Conservation (phyloP, 805 yeast genomes). For the Zygosaccharomyces gambellarensis region DNA sequence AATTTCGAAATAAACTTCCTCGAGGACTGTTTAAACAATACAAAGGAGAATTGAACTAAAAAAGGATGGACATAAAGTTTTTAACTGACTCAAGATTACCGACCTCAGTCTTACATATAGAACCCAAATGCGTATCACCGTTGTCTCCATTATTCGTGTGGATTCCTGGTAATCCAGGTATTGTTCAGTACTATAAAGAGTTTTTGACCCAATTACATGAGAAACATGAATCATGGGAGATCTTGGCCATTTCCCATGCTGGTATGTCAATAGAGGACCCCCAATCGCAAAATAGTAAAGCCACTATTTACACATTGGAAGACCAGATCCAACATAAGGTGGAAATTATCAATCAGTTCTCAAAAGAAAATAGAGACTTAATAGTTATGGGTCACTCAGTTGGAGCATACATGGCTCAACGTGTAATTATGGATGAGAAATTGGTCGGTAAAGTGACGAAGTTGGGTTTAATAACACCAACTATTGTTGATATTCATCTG, state of each 20-base stretch:
- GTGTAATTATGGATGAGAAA: constrained; percentile 37
- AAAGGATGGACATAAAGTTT: constrained; percentile 11
- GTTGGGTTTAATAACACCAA: constrained; percentile 65
- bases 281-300: constrained; percentile 11
- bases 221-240: constrained; percentile 43
- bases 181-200: constrained; percentile 57
- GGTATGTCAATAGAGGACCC: constrained; percentile 41
- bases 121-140: not conserved
- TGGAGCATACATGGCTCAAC: constrained; percentile 61
- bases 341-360: constrained; percentile 42
- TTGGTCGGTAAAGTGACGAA: constrained; percentile 35
- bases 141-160: constrained; percentile 44
- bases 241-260: constrained; percentile 60
- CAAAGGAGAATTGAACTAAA: not conserved
- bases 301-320: constrained; percentile 38
- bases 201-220: constrained; percentile 45
- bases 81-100: constrained; percentile 15
- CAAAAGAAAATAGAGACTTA: constrained; percentile 12
- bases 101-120: constrained; percentile 20
- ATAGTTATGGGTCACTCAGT: constrained; percentile 63
- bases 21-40: not conserved
- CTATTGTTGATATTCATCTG: constrained; percentile 54
- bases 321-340: constrained; percentile 58
- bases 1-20: not conserved
- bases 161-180: constrained; percentile 77